Percentiles rank a stretch among this genome's conserved stretches.
Evolutionary conservation across 805 yeast species (phyloP).

Genomic region (Yamadazyma tumulicola): DNA sequence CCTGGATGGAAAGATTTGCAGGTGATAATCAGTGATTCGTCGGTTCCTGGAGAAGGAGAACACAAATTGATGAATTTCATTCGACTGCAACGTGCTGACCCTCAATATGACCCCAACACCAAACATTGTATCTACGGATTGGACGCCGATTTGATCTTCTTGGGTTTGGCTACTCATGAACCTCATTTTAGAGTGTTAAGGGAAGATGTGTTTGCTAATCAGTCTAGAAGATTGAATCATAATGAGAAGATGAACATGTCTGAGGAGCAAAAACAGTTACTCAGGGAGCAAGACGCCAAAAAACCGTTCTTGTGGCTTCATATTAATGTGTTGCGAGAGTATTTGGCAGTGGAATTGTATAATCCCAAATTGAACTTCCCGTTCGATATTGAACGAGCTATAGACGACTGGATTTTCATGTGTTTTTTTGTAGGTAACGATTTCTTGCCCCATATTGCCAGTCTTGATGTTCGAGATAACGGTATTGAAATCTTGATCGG

Average conservation of each 20-base stretch:
- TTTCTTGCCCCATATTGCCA: slow-evolving; percentile 94
- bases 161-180: slow-evolving; percentile 96
- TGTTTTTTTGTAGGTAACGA: slow-evolving; percentile 99
- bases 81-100: slow-evolving; percentile 82
- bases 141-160: slow-evolving; percentile 95
- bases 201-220: slow-evolving; percentile 94
- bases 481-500: slow-evolving; percentile 79
- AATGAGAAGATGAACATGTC: slow-evolving; percentile 55
- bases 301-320: slow-evolving; percentile 96
- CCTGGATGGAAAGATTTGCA: slow-evolving; percentile 92
- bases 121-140: slow-evolving; percentile 95
- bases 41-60: slow-evolving; percentile 99
- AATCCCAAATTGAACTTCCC: slow-evolving; percentile 67
- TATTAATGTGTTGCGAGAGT: slow-evolving; percentile 81
- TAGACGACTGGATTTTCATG: slow-evolving; percentile 98
- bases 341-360: slow-evolving; percentile 74
- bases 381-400: slow-evolving; percentile 89
- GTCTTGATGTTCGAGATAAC: slow-evolving; percentile 90
- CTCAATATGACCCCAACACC: slow-evolving; percentile 87
- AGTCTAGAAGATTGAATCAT: slow-evolving; percentile 43
- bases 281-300: slow-evolving; percentile 44
- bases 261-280: slow-evolving; percentile 48
- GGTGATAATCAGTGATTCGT: slow-evolving; percentile 89
- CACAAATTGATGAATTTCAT: slow-evolving; percentile 97
- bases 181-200: slow-evolving; percentile 92